Percentiles rank a stretch among this genome's conserved stretches.
These are phyloP conservation scores for Antarctomyces pellizariae DNA, from an alignment of 495 filamentous ascomycete genomes.

Conservation along the genomic window DNA sequence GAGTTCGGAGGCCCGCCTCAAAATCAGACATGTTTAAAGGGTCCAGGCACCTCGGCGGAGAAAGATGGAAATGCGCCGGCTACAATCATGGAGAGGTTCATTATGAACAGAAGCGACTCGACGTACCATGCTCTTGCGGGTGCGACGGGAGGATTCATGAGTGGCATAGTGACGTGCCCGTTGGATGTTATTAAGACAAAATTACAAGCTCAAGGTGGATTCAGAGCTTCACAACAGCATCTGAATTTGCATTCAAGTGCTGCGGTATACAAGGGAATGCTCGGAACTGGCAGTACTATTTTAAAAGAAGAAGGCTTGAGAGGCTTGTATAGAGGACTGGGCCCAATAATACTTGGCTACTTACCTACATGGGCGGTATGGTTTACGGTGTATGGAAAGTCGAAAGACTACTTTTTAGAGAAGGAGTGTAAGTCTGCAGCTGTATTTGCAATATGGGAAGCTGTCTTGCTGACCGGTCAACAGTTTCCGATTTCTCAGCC, in stretches of 20 bases:
- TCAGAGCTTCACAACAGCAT: slow-evolving; percentile 19
- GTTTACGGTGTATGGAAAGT: slow-evolving; percentile 81
- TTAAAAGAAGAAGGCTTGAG: slow-evolving; percentile 69
- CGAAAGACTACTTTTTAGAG: slow-evolving; percentile 46
- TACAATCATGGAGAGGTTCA: slow-evolving; percentile 32
- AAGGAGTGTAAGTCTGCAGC: slow-evolving; percentile 31
- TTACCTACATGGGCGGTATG: slow-evolving; percentile 97
- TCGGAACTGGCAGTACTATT: slow-evolving; percentile 68
- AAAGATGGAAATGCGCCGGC: slow-evolving; percentile 17
- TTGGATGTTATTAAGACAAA: slow-evolving; percentile 99
- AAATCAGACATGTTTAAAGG: too few relatives aligned
- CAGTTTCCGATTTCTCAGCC: too few relatives aligned
- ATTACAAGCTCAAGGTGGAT: slow-evolving; percentile 80
- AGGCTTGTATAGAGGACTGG: slow-evolving; percentile 82
- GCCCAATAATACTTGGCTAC: slow-evolving; percentile 86
- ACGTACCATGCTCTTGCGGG: slow-evolving; percentile 48
- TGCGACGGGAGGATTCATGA: slow-evolving; percentile 69
- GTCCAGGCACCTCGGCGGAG: too few relatives aligned
- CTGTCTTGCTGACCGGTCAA: background rate
- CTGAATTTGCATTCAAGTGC: slow-evolving; percentile 12
- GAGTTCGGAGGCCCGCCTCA: too few relatives aligned
- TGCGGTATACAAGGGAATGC: slow-evolving; percentile 55
- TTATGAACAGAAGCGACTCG: slow-evolving; percentile 21
- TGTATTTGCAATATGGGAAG: background rate
- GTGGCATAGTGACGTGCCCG: slow-evolving; percentile 86